Evolutionary conservation across 179 eudicot species (phyloP).

Genomic region (Pouteria campechiana): DNA sequence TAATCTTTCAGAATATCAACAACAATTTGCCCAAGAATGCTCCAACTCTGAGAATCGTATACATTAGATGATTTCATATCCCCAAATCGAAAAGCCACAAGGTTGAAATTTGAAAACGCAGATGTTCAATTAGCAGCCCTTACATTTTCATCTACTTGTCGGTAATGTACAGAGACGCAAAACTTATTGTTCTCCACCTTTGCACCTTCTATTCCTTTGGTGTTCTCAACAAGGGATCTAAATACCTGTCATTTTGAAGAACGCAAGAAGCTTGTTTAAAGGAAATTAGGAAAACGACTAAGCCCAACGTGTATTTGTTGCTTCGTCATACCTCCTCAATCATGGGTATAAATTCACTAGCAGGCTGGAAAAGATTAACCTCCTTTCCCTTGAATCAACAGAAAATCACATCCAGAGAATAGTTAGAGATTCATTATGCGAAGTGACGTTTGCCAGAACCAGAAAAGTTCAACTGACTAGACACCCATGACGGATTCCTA

Average conservation of each 20-base stretch:
- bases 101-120: not conserved
- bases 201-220: slow-evolving; percentile 58
- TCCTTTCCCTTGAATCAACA: slow-evolving; percentile 45
- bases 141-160: slow-evolving; percentile 81
- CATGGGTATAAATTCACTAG: slow-evolving; percentile 72
- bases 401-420: too few species aligned
- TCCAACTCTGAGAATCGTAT: slow-evolving; percentile 45
- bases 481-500: too few species aligned
- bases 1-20: slow-evolving; percentile 51
- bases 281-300: not conserved
- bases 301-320: not conserved
- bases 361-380: slow-evolving; percentile 78
- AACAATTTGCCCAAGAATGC: slow-evolving; percentile 53
- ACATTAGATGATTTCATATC: not conserved
- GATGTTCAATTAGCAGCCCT: not conserved
- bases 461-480: too few species aligned
- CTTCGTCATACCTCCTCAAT: slow-evolving; percentile 46
- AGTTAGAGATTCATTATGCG: too few species aligned
- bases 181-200: slow-evolving; percentile 80
- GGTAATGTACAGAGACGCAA: slow-evolving; percentile 80
- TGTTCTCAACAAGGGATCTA: slow-evolving; percentile 50
- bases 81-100: not conserved
- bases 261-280: not conserved
- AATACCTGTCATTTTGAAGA: slow-evolving; percentile 36
- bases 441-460: too few species aligned